Base-by-base conservation (phyloP, 768 basidiomycete genomes). In the Boletus speciosus region DNA sequence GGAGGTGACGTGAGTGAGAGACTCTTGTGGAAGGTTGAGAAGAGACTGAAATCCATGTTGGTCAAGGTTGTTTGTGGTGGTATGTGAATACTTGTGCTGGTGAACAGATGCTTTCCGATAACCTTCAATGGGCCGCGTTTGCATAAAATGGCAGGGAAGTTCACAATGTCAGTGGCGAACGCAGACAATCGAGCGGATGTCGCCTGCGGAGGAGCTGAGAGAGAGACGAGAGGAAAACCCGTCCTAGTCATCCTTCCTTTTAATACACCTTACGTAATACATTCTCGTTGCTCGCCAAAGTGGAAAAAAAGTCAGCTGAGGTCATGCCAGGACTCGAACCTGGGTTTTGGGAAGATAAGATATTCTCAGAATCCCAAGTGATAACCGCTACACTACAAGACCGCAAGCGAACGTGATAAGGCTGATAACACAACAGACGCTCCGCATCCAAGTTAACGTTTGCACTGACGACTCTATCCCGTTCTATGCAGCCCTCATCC, bases 1-100 rank as follows among this genome's bases (percentile, higher is more conserved):
- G 9, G 87, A 78, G 10, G 89, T 88, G 71, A 92, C 78, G 52
- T 87, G 85, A 32, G 83, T 82, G 72, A 92, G 86, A 29, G 83
- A 85, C 62, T 92, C 90, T 44, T 75, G 65, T 41, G 90, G 88
- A 49, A 89, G 62, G 59, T 73, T 72, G 65, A 84, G 79, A 45
- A 76, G 68, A 45, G 63, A 63, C 52, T 55, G 40, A 65, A 63
- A 75, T 81, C 83, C 85, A 86, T 78, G 63, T 71, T 83, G 78
- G 66, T 38, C 54, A 49, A 54, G 59, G 57, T 67, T 56, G 58
- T 67, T 54, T 34, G 66, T 54, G 61, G 5, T 7, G 6, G 31
- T 44, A 15, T 50, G 63, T 41, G 62, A 58, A 53, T 58, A 48
- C 61, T 71, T 74, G 66, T 71, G 65, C 52, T 62, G 62, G 4